These are phyloP conservation scores for Aureobasidium sp. DNA, from an alignment of 2,329 filamentous ascomycete species.

Conservation along the genomic window DNA sequence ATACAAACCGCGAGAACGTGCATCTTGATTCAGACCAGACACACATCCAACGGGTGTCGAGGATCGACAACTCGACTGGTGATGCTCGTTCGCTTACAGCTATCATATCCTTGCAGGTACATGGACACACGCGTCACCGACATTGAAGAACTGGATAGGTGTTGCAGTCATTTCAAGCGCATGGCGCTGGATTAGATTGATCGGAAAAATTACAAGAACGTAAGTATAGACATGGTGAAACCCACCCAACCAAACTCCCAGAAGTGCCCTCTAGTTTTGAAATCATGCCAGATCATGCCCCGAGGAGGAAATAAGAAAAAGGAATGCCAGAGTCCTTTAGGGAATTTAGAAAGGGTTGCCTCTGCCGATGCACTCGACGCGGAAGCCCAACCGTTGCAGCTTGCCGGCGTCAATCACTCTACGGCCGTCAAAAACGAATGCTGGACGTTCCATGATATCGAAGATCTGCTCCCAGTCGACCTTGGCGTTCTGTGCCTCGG, in stretches of 20 bases:
- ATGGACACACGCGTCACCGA: background rate
- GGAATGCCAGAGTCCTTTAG: background rate
- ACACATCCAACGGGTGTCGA: background rate
- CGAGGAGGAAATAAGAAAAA: background rate
- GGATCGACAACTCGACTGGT: background rate
- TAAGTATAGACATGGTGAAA: slow-evolving; percentile 3
- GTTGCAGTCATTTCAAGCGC: background rate
- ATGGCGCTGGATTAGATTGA: background rate
- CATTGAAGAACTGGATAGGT: background rate
- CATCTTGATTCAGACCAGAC: background rate
- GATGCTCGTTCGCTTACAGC: background rate
- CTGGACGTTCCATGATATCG: slow-evolving; percentile 26
- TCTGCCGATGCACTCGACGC: slow-evolving; percentile 27
- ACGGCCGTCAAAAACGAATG: slow-evolving; percentile 31
- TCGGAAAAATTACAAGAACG: slow-evolving; percentile 7
- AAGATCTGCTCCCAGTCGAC: slow-evolving; percentile 29
- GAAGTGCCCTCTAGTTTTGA: background rate
- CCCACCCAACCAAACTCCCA: slow-evolving; percentile 7
- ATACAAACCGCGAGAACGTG: background rate
- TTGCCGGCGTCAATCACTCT: slow-evolving; percentile 28
- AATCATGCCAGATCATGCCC: slow-evolving; percentile 7
- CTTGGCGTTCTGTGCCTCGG: slow-evolving; percentile 13
- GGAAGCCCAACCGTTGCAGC: slow-evolving; percentile 29
- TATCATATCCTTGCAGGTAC: background rate
- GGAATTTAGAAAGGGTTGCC: background rate